phyloP scores from a whole-genome alignment of 495 filamentous ascomycete genomes.

The Hypoxylon fragiforme region DNA sequence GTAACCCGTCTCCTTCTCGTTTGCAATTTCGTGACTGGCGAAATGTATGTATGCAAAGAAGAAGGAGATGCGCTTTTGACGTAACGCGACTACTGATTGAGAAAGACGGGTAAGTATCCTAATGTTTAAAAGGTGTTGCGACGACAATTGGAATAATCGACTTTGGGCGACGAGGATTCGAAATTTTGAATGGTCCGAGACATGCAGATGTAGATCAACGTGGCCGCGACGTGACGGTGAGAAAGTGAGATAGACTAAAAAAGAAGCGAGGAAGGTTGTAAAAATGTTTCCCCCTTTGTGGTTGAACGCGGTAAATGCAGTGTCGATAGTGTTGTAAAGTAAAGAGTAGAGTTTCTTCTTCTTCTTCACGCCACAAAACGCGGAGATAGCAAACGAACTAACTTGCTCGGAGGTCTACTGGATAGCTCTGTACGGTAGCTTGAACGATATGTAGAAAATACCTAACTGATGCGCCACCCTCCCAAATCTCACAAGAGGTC shows the following conservation, averaged over 20 bases:
- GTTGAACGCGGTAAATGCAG: neutral
- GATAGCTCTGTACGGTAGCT: too few species aligned
- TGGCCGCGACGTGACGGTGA: too few species aligned
- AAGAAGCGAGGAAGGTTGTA: neutral
- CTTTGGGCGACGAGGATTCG: constrained; percentile 11
- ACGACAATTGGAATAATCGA: constrained; percentile 4
- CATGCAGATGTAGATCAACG: constrained; percentile 11
- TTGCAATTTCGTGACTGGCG: too few species aligned
- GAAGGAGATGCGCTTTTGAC: constrained; percentile 12
- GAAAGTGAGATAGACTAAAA: neutral
- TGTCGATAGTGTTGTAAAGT: too few species aligned
- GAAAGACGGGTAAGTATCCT: neutral
- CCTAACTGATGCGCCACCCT: constrained; percentile 4
- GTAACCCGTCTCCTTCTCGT: constrained; percentile 1
- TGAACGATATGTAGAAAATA: too few species aligned
- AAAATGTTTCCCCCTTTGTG: too few species aligned
- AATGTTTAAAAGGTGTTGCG: constrained; percentile 2
- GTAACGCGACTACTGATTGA: constrained; percentile 17
- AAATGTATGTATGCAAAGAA: too few species aligned
- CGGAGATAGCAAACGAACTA: too few species aligned
- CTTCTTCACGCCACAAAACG: neutral
- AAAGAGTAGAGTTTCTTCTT: neutral
- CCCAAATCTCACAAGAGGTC: neutral
- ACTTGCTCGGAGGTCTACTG: too few species aligned
- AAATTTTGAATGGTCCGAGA: constrained; percentile 7